Percentiles rank a stretch among this genome's conserved stretches.
Conservation (phyloP, 352 stramenopile species). For the Peronosclerospora sorghi region DNA sequence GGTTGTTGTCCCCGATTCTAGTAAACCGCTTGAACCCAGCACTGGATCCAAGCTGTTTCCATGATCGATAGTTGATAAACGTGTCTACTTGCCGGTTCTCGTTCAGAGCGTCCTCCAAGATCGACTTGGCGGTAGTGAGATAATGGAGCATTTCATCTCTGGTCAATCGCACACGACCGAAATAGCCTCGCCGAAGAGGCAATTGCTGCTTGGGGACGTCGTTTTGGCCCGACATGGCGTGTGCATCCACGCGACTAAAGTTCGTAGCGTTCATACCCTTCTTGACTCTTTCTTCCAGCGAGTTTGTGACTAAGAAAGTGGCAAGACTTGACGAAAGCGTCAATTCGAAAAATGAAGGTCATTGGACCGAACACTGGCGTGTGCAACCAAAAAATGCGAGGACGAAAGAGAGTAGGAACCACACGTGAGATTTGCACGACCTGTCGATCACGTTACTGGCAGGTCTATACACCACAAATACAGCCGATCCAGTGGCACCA, state of each 20-base stretch:
- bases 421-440: too few relatives aligned
- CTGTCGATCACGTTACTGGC: too few relatives aligned
- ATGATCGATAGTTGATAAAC: slow-evolving; percentile 28
- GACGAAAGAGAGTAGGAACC: too few relatives aligned
- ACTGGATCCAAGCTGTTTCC: slow-evolving; percentile 41
- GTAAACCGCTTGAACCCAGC: slow-evolving; percentile 47
- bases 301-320: too few relatives aligned
- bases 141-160: slow-evolving; percentile 27
- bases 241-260: slow-evolving; percentile 20
- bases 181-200: slow-evolving; percentile 41
- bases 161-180: slow-evolving; percentile 30
- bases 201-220: slow-evolving; percentile 17
- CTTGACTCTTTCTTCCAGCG: too few relatives aligned
- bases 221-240: slow-evolving; percentile 19
- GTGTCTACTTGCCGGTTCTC: slow-evolving; percentile 31
- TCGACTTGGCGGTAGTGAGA: slow-evolving; percentile 18
- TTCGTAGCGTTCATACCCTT: slow-evolving; percentile 18
- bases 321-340: too few relatives aligned
- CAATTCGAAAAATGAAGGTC: too few relatives aligned
- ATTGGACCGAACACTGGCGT: too few relatives aligned
- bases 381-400: too few relatives aligned
- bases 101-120: slow-evolving; percentile 39
- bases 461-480: too few relatives aligned
- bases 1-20: slow-evolving; percentile 28
- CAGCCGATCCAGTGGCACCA: too few relatives aligned